These are phyloP conservation scores for Thelephora ganbajun DNA, from an alignment of 768 basidiomycete species.

Conservation along the genomic window DNA sequence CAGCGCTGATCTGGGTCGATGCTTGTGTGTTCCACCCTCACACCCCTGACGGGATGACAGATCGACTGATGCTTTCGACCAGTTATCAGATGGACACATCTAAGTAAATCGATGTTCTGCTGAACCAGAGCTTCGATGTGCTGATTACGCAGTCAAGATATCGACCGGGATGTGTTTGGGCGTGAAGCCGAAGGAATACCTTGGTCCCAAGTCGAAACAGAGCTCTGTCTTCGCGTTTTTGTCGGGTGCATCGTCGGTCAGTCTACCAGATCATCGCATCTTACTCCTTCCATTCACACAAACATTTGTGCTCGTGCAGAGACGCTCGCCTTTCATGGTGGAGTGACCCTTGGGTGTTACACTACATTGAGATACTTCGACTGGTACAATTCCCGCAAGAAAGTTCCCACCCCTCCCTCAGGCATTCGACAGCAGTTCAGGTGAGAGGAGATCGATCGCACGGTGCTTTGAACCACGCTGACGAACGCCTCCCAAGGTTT, in stretches of 20 bases:
- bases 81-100: constrained; percentile 74
- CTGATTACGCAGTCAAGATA: neutral
- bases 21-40: constrained; percentile 38
- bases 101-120: constrained; percentile 28
- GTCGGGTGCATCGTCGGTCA: constrained; percentile 52
- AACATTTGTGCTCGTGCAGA: constrained; percentile 27
- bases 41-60: constrained; percentile 1
- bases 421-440: constrained; percentile 52
- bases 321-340: constrained; percentile 60
- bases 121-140: neutral
- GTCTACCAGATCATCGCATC: constrained; percentile 7
- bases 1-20: constrained; percentile 47
- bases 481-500: constrained; percentile 25
- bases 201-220: constrained; percentile 24
- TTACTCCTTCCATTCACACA: neutral
- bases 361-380: constrained; percentile 31
- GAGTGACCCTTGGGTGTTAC: constrained; percentile 45
- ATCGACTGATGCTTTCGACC: constrained; percentile 1
- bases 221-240: constrained; percentile 42
- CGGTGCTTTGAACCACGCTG: neutral
- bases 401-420: constrained; percentile 17
- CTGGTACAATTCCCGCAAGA: constrained; percentile 17
- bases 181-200: neutral
- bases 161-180: constrained; percentile 4
- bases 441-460: constrained; percentile 17